Evolutionary conservation across 2,329 filamentous ascomycete genomes (phyloP).

Genomic region (Tympanopsis confertula): DNA sequence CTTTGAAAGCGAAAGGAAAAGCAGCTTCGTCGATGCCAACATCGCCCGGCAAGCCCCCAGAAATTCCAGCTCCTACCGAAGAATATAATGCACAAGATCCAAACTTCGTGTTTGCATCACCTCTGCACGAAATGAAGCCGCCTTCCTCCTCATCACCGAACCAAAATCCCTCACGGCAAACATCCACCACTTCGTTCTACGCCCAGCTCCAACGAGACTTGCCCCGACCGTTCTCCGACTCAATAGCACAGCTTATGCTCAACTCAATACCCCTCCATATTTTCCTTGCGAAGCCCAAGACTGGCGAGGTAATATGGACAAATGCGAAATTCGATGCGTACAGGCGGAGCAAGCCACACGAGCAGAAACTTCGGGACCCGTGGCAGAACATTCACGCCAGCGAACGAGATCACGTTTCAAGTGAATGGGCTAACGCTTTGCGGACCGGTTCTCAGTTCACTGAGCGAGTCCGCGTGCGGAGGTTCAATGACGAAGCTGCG

Average conservation of each 20-base stretch:
- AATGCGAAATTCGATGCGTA: constrained; percentile 58
- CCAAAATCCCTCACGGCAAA: background rate
- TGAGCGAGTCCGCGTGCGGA: constrained; percentile 49
- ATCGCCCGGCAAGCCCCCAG: background rate
- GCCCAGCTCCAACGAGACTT: background rate
- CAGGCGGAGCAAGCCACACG: constrained; percentile 35
- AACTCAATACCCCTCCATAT: constrained; percentile 56
- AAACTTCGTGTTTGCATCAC: background rate
- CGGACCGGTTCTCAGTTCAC: constrained; percentile 53
- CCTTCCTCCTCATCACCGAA: background rate
- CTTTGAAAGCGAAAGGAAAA: background rate
- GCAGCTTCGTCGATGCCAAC: background rate
- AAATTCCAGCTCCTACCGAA: background rate
- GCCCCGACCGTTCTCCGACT: background rate
- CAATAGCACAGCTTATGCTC: constrained; percentile 12
- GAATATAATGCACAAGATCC: background rate
- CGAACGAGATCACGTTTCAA: constrained; percentile 42
- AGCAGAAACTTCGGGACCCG: constrained; percentile 43
- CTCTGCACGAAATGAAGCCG: background rate
- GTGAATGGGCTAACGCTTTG: constrained; percentile 47
- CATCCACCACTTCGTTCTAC: background rate
- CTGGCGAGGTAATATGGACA: constrained; percentile 53
- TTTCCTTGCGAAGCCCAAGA: constrained; percentile 50
- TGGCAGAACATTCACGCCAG: constrained; percentile 54
- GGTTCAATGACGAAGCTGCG: constrained; percentile 39